Evolutionary conservation across 352 stramenopile genomes (phyloP), one percentile per base, ranked within the genome.

Genomic region (Peronospora belbahrii): DNA sequence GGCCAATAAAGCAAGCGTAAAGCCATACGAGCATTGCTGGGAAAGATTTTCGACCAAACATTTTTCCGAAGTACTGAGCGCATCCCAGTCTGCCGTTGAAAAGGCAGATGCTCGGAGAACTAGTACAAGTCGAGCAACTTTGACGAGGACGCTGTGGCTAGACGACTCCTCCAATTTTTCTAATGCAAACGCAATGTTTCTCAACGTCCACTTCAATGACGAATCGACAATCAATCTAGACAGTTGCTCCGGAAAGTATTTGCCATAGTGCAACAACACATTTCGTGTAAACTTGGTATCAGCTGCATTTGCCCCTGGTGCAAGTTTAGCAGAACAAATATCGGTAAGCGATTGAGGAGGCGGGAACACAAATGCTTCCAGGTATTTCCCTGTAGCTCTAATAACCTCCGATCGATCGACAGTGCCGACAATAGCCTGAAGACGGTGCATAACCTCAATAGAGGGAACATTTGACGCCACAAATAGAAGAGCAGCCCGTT

Each of bases 351-450:
- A 56, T 35, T 54, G 28, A 7, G 60, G 45, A 27, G 70, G 65
- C 17, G 74, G 73, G 38, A 90, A 92, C 18, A 88, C 67, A 22
- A 88, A 87, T 8, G 74, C 78, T 41, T 93, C 77, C 2, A 93
- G 38, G 45, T 93, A 93, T 35, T 73, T 69, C 0, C 67, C 65
- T 7, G 70, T 87, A 2, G 73, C 77, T 20, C 53, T 42, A 14
- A 82, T 68, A 9, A 87, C 73, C 36, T 87, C 59, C n/a, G 58
- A 48, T 19, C 65, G 54, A 47, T 78, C 63, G 19, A 65, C 60
- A 8, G 52, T 39, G 0, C 65, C 67, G 6, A 78, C 60, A 10
- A 89, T 58, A 9, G 59, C 56, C 15, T 84, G 52, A 9, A 90
- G 69, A 9, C 58, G 48, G 15, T 77, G 50, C 44, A 90, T 62